These are phyloP conservation scores for Fusarium sp. DNA, from an alignment of 2,329 filamentous ascomycete species.

Conservation along the genomic window DNA sequence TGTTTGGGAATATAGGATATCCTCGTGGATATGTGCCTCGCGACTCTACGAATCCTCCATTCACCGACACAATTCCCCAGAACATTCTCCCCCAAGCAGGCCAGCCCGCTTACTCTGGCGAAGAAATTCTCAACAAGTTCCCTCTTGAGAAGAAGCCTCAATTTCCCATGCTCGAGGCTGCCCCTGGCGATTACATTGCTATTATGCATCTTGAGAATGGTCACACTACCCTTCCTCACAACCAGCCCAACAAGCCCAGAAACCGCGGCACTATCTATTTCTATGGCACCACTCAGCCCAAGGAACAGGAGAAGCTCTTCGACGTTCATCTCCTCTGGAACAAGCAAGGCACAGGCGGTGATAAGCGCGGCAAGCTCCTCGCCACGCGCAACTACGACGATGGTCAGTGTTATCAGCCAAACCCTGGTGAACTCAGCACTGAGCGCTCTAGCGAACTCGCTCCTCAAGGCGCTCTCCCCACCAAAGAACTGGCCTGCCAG, in stretches of 20 bases:
- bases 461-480: constrained; percentile 62
- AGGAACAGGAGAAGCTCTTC: constrained; percentile 57
- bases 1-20: constrained; percentile 76
- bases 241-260: constrained; percentile 66
- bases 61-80: constrained; percentile 67
- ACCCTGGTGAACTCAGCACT: constrained; percentile 65
- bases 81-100: constrained; percentile 70
- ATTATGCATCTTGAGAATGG: constrained; percentile 79
- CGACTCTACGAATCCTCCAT: constrained; percentile 57
- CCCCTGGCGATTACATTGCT: constrained; percentile 71
- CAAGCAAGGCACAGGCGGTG: constrained; percentile 79
- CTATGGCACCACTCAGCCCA: constrained; percentile 74
- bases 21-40: constrained; percentile 76
- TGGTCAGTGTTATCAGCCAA: constrained; percentile 86
- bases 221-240: constrained; percentile 71
- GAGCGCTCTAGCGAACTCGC: constrained; percentile 67
- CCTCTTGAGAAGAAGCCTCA: constrained; percentile 52
- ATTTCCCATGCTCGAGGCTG: constrained; percentile 70
- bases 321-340: constrained; percentile 85
- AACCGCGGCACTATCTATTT: constrained; percentile 79
- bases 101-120: constrained; percentile 71
- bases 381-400: constrained; percentile 88
- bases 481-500: constrained; percentile 79
- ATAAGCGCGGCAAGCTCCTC: constrained; percentile 79
- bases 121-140: constrained; percentile 61